These are phyloP conservation scores for Paxillus ammoniavirescens DNA, from an alignment of 768 basidiomycete genomes.

Conservation along the genomic window DNA sequence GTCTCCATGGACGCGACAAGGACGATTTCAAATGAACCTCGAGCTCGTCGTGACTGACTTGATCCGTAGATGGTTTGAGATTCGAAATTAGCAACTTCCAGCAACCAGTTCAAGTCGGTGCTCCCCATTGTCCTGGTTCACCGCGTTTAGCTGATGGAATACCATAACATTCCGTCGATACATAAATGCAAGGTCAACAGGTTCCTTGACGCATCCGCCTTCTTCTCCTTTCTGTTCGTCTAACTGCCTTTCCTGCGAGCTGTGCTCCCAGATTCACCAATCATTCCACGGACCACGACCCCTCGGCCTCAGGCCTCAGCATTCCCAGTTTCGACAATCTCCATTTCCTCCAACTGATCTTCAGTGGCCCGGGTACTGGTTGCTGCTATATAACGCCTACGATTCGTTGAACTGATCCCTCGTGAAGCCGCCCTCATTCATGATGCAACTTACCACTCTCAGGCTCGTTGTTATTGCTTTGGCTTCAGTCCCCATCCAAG, in stretches of 20 bases:
- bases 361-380: constrained; percentile 3
- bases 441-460: constrained; percentile 8
- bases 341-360: background rate
- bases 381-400: constrained; percentile 1
- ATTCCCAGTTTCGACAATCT: background rate
- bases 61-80: background rate
- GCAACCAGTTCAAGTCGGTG: background rate
- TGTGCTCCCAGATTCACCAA: background rate
- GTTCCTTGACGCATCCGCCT: background rate
- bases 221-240: background rate
- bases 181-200: constrained; percentile 1
- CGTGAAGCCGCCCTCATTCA: background rate
- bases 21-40: background rate
- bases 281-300: background rate
- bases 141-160: background rate
- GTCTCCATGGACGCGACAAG: background rate
- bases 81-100: background rate
- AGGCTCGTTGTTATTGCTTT: constrained; percentile 26
- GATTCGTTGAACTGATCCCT: background rate
- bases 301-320: background rate
- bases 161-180: background rate
- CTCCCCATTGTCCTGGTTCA: constrained; percentile 7
- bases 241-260: constrained; percentile 3
- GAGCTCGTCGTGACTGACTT: background rate
- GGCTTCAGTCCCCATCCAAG: constrained; percentile 32